phyloP scores from a whole-genome alignment of 2,329 filamentous ascomycete genomes.

The Knufia fluminis region DNA sequence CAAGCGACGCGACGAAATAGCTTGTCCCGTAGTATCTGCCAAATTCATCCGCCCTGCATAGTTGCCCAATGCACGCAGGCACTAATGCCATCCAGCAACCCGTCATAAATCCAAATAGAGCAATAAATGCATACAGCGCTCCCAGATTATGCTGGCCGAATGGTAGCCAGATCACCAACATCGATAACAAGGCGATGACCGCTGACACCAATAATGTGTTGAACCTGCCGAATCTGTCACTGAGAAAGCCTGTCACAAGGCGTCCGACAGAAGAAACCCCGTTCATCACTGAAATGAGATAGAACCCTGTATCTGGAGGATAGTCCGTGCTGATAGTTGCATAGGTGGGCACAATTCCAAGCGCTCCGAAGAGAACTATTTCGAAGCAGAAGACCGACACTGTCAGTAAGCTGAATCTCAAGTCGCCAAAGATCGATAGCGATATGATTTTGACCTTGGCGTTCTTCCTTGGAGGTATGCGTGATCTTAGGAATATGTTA shows the following conservation, averaged over 20 bases:
- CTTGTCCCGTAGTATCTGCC: constrained; percentile 41
- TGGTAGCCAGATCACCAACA: constrained; percentile 37
- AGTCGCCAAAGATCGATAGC: constrained; percentile 33
- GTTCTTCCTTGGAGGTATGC: constrained; percentile 25
- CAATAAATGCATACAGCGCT: constrained; percentile 37
- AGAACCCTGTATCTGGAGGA: constrained; percentile 30
- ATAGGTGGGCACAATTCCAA: constrained; percentile 40
- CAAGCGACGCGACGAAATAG: constrained; percentile 39
- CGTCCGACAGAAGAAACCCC: constrained; percentile 36
- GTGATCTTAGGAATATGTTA: constrained; percentile 28
- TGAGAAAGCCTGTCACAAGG: constrained; percentile 35
- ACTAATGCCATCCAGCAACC: constrained; percentile 40
- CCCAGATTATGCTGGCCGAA: constrained; percentile 33
- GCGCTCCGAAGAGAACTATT: constrained; percentile 42
- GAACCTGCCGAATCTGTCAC: constrained; percentile 38
- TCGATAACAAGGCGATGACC: constrained; percentile 31
- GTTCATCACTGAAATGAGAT: constrained; percentile 38
- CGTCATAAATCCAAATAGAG: constrained; percentile 42
- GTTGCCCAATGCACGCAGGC: constrained; percentile 38
- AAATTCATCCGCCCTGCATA: constrained; percentile 40
- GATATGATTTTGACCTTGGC: constrained; percentile 29
- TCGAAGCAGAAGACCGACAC: constrained; percentile 39
- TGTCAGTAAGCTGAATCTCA: constrained; percentile 35
- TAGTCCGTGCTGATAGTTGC: constrained; percentile 31
- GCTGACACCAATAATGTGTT: constrained; percentile 35